phyloP scores from a whole-genome alignment of 208 protist species.

The Trypanosoma mega region DNA sequence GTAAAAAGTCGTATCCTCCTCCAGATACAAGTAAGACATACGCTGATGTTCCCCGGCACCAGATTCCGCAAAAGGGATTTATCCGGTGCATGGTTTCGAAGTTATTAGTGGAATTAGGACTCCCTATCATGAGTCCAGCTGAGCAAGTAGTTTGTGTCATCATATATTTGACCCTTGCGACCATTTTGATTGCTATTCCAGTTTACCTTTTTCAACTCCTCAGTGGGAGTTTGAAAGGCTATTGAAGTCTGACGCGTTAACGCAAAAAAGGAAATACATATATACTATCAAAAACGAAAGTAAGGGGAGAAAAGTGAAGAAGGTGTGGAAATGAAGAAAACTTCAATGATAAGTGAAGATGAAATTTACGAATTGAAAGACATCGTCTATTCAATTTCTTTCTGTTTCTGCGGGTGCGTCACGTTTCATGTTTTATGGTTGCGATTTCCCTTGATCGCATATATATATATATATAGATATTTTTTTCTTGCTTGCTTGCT shows the following conservation, averaged over 20 bases:
- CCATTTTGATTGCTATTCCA: slow-evolving; percentile 28
- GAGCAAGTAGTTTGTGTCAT: slow-evolving; percentile 42
- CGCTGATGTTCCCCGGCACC: slow-evolving; percentile 44
- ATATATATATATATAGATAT: too few relatives aligned
- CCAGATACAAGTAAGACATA: slow-evolving; percentile 75
- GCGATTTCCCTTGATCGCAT: too few relatives aligned
- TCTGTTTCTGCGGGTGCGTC: too few relatives aligned
- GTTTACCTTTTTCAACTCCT: slow-evolving; percentile 21
- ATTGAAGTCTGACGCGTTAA: neutral
- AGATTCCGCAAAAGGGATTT: slow-evolving; percentile 27
- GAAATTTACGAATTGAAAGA: too few relatives aligned
- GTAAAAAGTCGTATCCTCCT: slow-evolving; percentile 53
- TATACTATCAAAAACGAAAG: too few relatives aligned
- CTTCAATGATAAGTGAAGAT: too few relatives aligned
- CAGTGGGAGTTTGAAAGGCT: neutral
- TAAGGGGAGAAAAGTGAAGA: too few relatives aligned
- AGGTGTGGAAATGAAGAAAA: too few relatives aligned
- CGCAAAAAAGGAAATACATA: too few relatives aligned
- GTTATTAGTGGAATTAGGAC: slow-evolving; percentile 46
- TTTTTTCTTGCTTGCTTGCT: slow-evolving; percentile 12
- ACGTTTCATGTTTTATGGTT: too few relatives aligned
- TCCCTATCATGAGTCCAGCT: slow-evolving; percentile 46
- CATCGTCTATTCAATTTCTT: too few relatives aligned
- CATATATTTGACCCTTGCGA: slow-evolving; percentile 30
- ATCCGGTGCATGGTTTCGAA: slow-evolving; percentile 31